A percentile compares a stretch with the other conserved stretches of the same genome.
Conservation (phyloP, 1,139 yeast genomes). For the Diutina pseudorugosa region DNA sequence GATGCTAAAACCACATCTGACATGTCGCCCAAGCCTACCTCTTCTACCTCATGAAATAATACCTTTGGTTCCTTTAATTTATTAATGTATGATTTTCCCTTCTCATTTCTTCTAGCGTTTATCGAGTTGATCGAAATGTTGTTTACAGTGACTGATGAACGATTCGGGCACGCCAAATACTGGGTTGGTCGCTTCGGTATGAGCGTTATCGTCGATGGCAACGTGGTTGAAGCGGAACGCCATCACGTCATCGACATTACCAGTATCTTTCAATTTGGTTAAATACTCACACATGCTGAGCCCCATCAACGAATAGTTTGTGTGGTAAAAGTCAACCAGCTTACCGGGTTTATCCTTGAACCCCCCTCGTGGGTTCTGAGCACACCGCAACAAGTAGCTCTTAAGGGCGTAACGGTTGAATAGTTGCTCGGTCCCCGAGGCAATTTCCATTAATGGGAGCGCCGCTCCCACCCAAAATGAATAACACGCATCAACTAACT, state of each 20-base stretch:
- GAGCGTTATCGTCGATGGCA: slow-evolving; percentile 9
- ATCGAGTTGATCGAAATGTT: neutral
- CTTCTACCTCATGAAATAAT: neutral
- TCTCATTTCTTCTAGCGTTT: neutral
- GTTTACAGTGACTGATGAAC: neutral
- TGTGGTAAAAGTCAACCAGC: slow-evolving; percentile 76
- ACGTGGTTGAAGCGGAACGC: slow-evolving; percentile 20
- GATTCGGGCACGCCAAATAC: slow-evolving; percentile 46
- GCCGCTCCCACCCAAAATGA: slow-evolving; percentile 92
- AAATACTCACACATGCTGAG: slow-evolving; percentile 52
- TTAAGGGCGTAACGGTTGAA: slow-evolving; percentile 45
- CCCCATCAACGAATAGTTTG: slow-evolving; percentile 77
- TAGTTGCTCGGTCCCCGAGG: slow-evolving; percentile 20
- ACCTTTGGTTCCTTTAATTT: too few relatives aligned
- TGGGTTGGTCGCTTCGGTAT: slow-evolving; percentile 39
- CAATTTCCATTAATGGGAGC: slow-evolving; percentile 48
- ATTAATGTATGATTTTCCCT: too few relatives aligned
- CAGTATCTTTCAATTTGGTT: slow-evolving; percentile 17
- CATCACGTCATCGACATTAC: slow-evolving; percentile 8
- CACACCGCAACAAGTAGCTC: slow-evolving; percentile 60
- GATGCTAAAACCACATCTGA: too few relatives aligned
- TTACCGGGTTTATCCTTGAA: slow-evolving; percentile 82
- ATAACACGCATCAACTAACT: slow-evolving; percentile 93
- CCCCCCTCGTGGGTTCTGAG: slow-evolving; percentile 64
- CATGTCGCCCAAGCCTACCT: neutral